Conservation (phyloP, 495 filamentous ascomycete species). For the Emericellopsis terricola region DNA sequence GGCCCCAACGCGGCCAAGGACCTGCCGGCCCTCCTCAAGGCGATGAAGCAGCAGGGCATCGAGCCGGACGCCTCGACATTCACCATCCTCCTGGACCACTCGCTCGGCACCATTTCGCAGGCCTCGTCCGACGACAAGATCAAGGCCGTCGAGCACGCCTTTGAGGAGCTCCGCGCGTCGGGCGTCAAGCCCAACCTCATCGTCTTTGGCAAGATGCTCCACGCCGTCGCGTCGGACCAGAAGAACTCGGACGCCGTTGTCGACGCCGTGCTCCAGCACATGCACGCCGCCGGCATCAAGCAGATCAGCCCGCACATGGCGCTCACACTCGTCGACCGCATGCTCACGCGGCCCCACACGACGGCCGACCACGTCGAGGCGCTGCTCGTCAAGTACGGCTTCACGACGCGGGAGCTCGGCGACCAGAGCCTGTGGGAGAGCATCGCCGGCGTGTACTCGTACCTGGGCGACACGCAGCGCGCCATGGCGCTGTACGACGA, state of each 20-base stretch:
- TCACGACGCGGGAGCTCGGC: conserved; percentile 23
- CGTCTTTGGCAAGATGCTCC: conserved; percentile 45
- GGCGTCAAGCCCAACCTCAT: conserved; percentile 35
- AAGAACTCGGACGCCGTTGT: conserved; percentile 28
- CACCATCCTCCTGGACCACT: conserved; percentile 22
- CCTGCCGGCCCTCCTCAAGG: conserved; percentile 17
- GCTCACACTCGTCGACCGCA: conserved; percentile 47
- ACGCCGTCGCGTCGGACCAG: conserved; percentile 32
- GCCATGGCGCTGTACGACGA: conserved; percentile 31
- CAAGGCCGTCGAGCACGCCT: conserved; percentile 16
- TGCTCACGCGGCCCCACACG: conserved; percentile 29
- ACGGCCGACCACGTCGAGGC: conserved; percentile 35
- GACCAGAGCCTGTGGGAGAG: conserved; percentile 52
- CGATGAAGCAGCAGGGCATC: conserved; percentile 17
- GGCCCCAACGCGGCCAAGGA: conserved; percentile 16
- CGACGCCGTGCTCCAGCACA: conserved; percentile 40
- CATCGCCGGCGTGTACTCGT: conserved; percentile 42
- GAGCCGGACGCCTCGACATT: conserved; percentile 21
- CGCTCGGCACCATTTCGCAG: conserved; percentile 8
- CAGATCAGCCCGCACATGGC: conserved; percentile 39
- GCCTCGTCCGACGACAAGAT: conserved; percentile 13
- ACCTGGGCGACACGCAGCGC: conserved; percentile 23
- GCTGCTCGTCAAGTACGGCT: conserved; percentile 50
- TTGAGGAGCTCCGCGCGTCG: conserved; percentile 31
- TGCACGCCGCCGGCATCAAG: conserved; percentile 29